Evolutionary conservation across 345 rosid species (phyloP).

Genomic region (Murraya paniculata): DNA sequence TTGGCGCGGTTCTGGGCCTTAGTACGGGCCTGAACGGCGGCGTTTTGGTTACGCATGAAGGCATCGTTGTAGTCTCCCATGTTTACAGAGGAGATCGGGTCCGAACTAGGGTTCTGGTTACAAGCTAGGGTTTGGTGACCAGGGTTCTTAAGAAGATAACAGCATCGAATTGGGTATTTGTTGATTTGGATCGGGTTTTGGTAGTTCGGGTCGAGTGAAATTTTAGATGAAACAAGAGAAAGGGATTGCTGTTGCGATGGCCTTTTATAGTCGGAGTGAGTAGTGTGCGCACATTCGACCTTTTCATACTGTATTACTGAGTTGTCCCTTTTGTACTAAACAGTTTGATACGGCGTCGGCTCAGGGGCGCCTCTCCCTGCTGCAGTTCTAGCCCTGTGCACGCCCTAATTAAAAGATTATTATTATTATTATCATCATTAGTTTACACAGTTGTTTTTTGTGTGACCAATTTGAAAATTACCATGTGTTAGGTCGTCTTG

Average conservation of each 20-base stretch:
- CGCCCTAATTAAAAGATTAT: no score
- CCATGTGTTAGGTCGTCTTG: no score
- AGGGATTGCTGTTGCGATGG: not conserved
- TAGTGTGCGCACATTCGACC: not conserved
- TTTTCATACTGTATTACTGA: not conserved
- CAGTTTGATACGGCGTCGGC: not conserved
- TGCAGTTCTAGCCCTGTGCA: no score
- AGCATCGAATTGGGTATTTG: not conserved
- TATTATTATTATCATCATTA: no score
- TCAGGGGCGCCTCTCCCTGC: not conserved
- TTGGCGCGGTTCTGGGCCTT: slow-evolving; percentile 90
- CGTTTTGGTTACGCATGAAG: slow-evolving; percentile 82
- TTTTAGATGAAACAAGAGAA: not conserved
- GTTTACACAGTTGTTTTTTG: no score
- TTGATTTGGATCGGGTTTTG: not conserved
- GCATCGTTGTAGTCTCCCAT: slow-evolving; percentile 83
- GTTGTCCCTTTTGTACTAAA: not conserved
- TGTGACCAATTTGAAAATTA: no score
- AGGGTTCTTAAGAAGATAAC: not conserved
- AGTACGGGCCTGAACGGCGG: slow-evolving; percentile 77
- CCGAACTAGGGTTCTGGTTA: slow-evolving; percentile 31
- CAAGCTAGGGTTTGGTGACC: slow-evolving; percentile 2
- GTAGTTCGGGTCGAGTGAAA: not conserved
- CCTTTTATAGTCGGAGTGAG: not conserved
- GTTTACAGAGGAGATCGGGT: slow-evolving; percentile 23